A percentile compares a stretch with the other conserved stretches of the same genome.
phyloP scores from a whole-genome alignment of 495 filamentous ascomycete genomes.

The Cladorrhinum samala region DNA sequence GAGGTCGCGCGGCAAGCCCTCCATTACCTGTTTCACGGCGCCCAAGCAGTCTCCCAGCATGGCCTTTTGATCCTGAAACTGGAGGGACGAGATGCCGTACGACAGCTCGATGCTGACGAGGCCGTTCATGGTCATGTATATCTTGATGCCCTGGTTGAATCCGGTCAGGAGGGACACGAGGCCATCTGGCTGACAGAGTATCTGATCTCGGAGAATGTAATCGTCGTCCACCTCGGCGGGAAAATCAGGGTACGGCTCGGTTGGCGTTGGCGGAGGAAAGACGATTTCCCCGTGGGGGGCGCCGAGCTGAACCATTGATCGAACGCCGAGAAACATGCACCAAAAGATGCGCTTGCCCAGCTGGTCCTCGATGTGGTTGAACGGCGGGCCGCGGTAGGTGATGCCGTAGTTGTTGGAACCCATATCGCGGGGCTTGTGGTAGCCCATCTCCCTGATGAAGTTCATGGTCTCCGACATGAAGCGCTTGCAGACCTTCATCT shows the following conservation, averaged over 20 bases:
- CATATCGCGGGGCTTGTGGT: conserved; percentile 45
- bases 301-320: conserved; percentile 65
- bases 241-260: conserved; percentile 71
- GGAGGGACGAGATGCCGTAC: conserved; percentile 62
- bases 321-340: conserved; percentile 60
- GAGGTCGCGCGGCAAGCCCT: conserved; percentile 55
- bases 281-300: conserved; percentile 55
- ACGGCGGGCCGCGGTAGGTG: conserved; percentile 30
- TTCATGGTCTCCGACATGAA: conserved; percentile 70
- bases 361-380: conserved; percentile 70
- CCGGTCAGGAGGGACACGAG: conserved; percentile 59
- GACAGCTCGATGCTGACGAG: conserved; percentile 65
- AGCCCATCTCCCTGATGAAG: conserved; percentile 61
- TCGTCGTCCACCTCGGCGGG: conserved; percentile 76
- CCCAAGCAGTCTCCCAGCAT: conserved; percentile 57
- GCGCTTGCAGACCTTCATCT: conserved; percentile 57
- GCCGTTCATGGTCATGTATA: conserved; percentile 64
- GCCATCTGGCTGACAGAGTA: conserved; percentile 56
- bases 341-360: conserved; percentile 76
- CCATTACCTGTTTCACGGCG: conserved; percentile 53
- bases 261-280: conserved; percentile 64
- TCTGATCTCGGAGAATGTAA: conserved; percentile 57
- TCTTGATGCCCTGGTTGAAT: conserved; percentile 69
- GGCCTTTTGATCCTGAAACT: conserved; percentile 64
- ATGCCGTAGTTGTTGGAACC: conserved; percentile 25